Percentiles rank a stretch among this genome's conserved stretches.
Evolutionary conservation across 306 rosid genomes (phyloP).

Genomic region (Senna tora): DNA sequence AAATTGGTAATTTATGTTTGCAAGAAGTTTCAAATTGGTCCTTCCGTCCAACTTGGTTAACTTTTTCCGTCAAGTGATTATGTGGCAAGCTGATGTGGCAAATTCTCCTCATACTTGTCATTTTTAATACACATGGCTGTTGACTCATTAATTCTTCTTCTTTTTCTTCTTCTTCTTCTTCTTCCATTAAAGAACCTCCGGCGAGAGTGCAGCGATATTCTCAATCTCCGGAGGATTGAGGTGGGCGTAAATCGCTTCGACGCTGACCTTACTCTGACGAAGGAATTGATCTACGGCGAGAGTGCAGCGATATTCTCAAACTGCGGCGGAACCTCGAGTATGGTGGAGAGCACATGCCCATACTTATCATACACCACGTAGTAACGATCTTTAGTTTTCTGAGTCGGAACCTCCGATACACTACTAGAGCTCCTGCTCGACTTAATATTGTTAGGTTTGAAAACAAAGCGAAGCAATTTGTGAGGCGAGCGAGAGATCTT

Average conservation of each 20-base stretch:
- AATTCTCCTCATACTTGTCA: too few relatives aligned
- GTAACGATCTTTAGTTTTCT: conserved; percentile 54
- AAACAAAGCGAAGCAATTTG: conserved; percentile 69
- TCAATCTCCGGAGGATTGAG: too few relatives aligned
- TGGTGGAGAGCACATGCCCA: conserved; percentile 63
- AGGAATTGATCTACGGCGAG: conserved; percentile 67
- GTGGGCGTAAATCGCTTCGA: conserved; percentile 59
- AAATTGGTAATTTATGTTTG: too few relatives aligned
- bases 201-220: too few relatives aligned
- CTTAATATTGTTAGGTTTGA: conserved; percentile 39
- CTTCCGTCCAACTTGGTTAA: too few relatives aligned
- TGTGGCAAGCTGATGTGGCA: too few relatives aligned
- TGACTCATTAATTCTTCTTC: too few relatives aligned
- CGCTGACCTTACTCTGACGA: conserved; percentile 47
- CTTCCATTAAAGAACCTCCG: too few relatives aligned
- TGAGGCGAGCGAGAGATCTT: conserved; percentile 70
- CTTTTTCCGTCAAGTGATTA: too few relatives aligned
- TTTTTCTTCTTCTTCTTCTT: too few relatives aligned
- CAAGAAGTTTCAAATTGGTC: too few relatives aligned
- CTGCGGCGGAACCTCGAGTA: conserved; percentile 67
- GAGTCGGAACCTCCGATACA: conserved; percentile 34
- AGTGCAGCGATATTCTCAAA: conserved; percentile 45
- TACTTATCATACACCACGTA: conserved; percentile 65
- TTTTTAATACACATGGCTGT: too few relatives aligned
- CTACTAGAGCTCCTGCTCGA: background rate